Evolutionary conservation across 768 basidiomycete species (phyloP), one percentile per base, ranked within the genome.

Genomic region (Boletus rubroflammeus): DNA sequence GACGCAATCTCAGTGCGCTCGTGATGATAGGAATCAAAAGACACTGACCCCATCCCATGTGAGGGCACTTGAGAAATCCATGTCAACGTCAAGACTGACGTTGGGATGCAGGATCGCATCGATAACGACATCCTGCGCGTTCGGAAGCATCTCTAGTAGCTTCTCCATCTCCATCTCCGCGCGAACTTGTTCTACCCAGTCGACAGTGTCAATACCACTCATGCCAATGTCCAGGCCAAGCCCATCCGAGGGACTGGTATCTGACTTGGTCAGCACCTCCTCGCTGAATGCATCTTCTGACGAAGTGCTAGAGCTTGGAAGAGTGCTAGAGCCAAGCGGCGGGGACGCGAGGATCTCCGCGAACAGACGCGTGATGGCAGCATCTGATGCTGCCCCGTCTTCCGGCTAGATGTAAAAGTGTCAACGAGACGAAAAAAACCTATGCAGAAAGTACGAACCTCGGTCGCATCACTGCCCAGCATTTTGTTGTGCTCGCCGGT

Each of bases 81-180:
- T 63, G 36, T 66, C 70, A 38, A 55, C 56, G 42, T 67, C 68
- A 17, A 55, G 32, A 41, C 46, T 52, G 53, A 62, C 59, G 44
- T 44, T 55, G 5, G 57, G n/a, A 29, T 53, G 55, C 35, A 56
- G 57, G 59, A 61, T 57, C 38, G 63, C 57, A 38, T 66, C 71
- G 14, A 59, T 39, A 41, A 57, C 60, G 43, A 59, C 66, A 53
- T 70, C 70, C 45, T 69, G 65, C 34, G 62, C 70, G 56, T 56
- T 66, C 41, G 79, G 77, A 59, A 81, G 66, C 71, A 81, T 72
- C 65, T 81, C 81, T 67, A 86, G 65, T 50, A 86, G 70, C 68
- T 74, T 80, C 73, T 83, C 80, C 75, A 85, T 81, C 68, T 83
- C 84, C 60, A 73, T 75, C 64, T 82, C 81, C 54, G 73, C 73